Percentiles rank a stretch among this genome's conserved stretches.
Evolutionary conservation across 495 filamentous ascomycete genomes (phyloP).

Genomic region (Clavariopsis aquatica): DNA sequence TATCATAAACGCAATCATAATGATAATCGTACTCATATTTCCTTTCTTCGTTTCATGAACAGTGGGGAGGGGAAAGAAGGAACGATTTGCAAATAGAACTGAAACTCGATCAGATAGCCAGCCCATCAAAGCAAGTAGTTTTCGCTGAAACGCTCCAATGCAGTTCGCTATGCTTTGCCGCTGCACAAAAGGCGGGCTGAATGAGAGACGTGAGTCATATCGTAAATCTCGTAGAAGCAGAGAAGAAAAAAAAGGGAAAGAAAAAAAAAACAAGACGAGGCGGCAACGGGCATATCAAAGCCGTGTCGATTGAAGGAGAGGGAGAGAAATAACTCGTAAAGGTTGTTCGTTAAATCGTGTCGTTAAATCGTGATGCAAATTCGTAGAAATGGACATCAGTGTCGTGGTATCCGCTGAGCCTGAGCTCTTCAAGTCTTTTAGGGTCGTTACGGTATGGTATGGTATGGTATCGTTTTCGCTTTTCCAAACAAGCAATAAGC

Average conservation of each 20-base stretch:
- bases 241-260: not conserved
- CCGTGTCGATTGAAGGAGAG: not conserved
- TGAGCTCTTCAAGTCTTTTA: slow-evolving; percentile 40
- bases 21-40: not conserved
- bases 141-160: slow-evolving; percentile 1
- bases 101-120: not conserved
- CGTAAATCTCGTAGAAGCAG: not conserved
- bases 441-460: slow-evolving; percentile 26
- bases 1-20: not conserved
- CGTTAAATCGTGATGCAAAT: slow-evolving; percentile 28
- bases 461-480: slow-evolving; percentile 16
- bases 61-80: not conserved
- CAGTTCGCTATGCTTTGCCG: slow-evolving; percentile 1
- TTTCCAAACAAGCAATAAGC: not conserved
- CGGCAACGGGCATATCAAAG: no score
- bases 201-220: not conserved
- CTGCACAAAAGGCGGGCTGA: not conserved
- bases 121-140: slow-evolving; percentile 1
- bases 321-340: slow-evolving; percentile 12
- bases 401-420: slow-evolving; percentile 36
- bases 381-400: slow-evolving; percentile 16
- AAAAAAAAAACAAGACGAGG: not conserved
- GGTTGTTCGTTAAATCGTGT: slow-evolving; percentile 17
- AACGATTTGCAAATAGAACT: not conserved
- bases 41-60: not conserved